phyloP scores from a whole-genome alignment of 192 early-diverging fungal species.

The Coemansia sp. region DNA sequence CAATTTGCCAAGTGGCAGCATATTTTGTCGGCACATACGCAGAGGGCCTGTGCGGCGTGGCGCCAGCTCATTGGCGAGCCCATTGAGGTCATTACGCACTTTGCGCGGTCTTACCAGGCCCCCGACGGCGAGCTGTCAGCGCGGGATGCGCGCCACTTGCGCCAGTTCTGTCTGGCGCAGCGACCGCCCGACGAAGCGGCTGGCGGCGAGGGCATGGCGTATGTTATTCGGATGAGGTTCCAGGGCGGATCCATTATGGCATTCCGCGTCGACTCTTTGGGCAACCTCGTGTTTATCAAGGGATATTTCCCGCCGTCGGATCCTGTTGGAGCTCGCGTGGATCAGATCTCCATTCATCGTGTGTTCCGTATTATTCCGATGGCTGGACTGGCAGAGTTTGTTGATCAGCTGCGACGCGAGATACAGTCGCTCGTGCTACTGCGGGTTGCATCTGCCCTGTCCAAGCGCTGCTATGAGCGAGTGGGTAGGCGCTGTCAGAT shows the following conservation, averaged over 20 bases:
- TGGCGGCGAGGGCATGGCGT: slow-evolving; percentile 16
- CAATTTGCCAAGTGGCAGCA: slow-evolving; percentile 52
- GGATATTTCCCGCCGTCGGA: slow-evolving; percentile 38
- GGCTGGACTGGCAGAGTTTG: slow-evolving; percentile 26
- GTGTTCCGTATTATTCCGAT: slow-evolving; percentile 49
- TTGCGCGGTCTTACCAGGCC: slow-evolving; percentile 24
- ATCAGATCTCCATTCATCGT: slow-evolving; percentile 36
- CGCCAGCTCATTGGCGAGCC: slow-evolving; percentile 45
- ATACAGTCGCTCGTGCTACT: slow-evolving; percentile 42
- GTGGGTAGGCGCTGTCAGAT: slow-evolving; percentile 25
- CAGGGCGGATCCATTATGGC: slow-evolving; percentile 49
- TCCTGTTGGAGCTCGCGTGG: not conserved
- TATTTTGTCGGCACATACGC: slow-evolving; percentile 20
- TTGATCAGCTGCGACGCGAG: slow-evolving; percentile 46
- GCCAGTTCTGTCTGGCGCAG: not conserved
- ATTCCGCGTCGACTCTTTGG: slow-evolving; percentile 24
- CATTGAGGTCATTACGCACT: slow-evolving; percentile 44
- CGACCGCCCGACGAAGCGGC: not conserved
- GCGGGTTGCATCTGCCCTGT: slow-evolving; percentile 38
- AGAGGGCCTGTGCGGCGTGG: slow-evolving; percentile 41
- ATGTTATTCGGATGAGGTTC: slow-evolving; percentile 40
- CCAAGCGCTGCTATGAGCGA: slow-evolving; percentile 14
- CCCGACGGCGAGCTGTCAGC: slow-evolving; percentile 1
- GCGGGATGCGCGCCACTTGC: slow-evolving; percentile 2
- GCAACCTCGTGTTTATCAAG: slow-evolving; percentile 35